Conservation (phyloP, 805 yeast genomes). For the Limtongia smithiae region DNA sequence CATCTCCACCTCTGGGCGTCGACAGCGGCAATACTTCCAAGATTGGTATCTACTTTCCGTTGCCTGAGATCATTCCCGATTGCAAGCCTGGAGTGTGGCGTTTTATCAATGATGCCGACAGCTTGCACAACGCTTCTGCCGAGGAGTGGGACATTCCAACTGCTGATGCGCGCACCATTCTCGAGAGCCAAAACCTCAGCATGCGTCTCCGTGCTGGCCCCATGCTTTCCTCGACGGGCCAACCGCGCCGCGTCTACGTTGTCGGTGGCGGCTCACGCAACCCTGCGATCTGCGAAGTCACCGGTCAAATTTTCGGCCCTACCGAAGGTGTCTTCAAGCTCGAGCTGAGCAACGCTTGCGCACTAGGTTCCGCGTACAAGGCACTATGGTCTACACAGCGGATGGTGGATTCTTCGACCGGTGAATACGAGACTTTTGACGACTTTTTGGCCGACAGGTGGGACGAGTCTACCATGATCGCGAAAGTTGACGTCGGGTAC, state of each 20-base stretch:
- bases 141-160: constrained; percentile 37
- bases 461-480: constrained; percentile 26
- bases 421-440: constrained; percentile 41
- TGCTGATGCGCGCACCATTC: constrained; percentile 69
- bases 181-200: constrained; percentile 83
- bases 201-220: constrained; percentile 80
- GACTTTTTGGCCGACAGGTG: constrained; percentile 29
- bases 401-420: neutral
- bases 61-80: constrained; percentile 89
- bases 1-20: constrained; percentile 17
- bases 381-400: constrained; percentile 48
- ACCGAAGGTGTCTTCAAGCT: constrained; percentile 61
- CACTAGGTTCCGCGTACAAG: constrained; percentile 84
- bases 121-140: constrained; percentile 23
- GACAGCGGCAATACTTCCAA: constrained; percentile 31
- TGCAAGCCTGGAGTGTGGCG: constrained; percentile 61
- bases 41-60: constrained; percentile 79
- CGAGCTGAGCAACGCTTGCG: constrained; percentile 86
- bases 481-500: constrained; percentile 26
- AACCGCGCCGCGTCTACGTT: constrained; percentile 67
- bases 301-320: constrained; percentile 69
- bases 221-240: constrained; percentile 50
- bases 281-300: constrained; percentile 59
- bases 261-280: constrained; percentile 90
- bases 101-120: constrained; percentile 33